Percentiles rank a stretch among this genome's conserved stretches.
Evolutionary conservation across 352 stramenopile genomes (phyloP).

Genomic region (Globisporangium echinulatum): DNA sequence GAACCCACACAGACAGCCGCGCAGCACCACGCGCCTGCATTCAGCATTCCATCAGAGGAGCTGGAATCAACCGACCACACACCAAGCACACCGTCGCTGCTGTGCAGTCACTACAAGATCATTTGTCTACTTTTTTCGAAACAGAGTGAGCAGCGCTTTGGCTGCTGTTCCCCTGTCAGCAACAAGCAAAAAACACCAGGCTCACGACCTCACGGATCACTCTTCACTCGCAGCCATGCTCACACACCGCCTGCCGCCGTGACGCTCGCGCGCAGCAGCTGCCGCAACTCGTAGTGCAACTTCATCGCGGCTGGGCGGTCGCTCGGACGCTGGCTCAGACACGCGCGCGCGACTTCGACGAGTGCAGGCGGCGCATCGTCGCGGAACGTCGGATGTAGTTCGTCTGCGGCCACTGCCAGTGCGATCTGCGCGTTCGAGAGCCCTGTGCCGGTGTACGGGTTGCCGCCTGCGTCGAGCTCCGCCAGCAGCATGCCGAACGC

Average conservation of each 20-base stretch:
- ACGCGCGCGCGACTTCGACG: constrained; percentile 37
- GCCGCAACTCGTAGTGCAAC: constrained; percentile 50
- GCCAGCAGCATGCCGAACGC: constrained; percentile 28
- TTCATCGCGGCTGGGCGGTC: constrained; percentile 52
- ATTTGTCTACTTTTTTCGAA: too few species aligned
- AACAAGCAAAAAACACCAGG: too few species aligned
- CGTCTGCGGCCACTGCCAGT: constrained; percentile 33
- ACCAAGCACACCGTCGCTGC: too few species aligned
- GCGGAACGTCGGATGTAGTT: constrained; percentile 38
- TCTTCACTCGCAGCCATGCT: too few species aligned
- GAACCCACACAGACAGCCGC: too few species aligned
- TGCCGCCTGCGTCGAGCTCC: constrained; percentile 31
- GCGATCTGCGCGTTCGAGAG: constrained; percentile 26
- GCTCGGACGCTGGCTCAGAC: constrained; percentile 33
- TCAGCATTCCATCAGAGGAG: too few species aligned
- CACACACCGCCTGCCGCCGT: neutral
- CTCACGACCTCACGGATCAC: too few species aligned
- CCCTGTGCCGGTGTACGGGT: constrained; percentile 9
- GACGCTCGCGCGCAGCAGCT: constrained; percentile 8
- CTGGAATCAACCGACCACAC: too few species aligned
- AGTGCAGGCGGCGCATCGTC: constrained; percentile 43
- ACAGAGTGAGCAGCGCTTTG: too few species aligned
- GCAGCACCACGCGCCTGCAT: too few species aligned
- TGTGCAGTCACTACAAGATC: too few species aligned
- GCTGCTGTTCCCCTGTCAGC: too few species aligned